These are phyloP conservation scores for Coelastrella sp. DNA, from an alignment of 139 green algal species.

Conservation along the genomic window DNA sequence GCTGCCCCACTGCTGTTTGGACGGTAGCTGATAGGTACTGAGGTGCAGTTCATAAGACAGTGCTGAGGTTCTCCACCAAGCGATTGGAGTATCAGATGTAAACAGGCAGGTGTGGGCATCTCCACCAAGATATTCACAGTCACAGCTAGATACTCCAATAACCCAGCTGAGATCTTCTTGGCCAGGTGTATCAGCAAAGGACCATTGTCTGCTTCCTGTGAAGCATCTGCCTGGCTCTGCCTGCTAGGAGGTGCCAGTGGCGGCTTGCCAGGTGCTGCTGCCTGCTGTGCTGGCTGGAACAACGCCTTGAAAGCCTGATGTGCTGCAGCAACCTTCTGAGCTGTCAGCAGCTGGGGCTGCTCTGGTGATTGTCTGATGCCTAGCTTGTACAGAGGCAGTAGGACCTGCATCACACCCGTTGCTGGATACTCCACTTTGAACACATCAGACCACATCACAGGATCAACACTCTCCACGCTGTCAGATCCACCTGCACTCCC, in stretches of 20 bases:
- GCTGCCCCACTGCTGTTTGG: conserved; percentile 56
- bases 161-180: conserved; percentile 14
- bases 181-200: conserved; percentile 53
- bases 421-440: conserved; percentile 40
- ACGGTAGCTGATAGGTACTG: conserved; percentile 66
- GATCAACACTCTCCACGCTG: not conserved
- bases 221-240: too few species aligned
- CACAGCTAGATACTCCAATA: conserved; percentile 61
- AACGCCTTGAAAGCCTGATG: not conserved
- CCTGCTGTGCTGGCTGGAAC: conserved; percentile 10
- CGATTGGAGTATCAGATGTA: conserved; percentile 66
- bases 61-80: conserved; percentile 65
- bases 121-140: conserved; percentile 56
- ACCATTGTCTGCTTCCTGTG: not conserved
- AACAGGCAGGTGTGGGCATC: conserved; percentile 58
- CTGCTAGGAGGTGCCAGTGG: too few species aligned
- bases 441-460: conserved; percentile 38
- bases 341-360: not conserved
- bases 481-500: not conserved
- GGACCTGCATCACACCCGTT: conserved; percentile 42
- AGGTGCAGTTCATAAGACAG: conserved; percentile 73
- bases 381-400: conserved; percentile 42
- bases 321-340: conserved; percentile 21
- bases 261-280: not conserved
- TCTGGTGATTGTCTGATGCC: not conserved